phyloP scores from a whole-genome alignment of 192 early-diverging fungal species.

The Paraglomus brasilianum region DNA sequence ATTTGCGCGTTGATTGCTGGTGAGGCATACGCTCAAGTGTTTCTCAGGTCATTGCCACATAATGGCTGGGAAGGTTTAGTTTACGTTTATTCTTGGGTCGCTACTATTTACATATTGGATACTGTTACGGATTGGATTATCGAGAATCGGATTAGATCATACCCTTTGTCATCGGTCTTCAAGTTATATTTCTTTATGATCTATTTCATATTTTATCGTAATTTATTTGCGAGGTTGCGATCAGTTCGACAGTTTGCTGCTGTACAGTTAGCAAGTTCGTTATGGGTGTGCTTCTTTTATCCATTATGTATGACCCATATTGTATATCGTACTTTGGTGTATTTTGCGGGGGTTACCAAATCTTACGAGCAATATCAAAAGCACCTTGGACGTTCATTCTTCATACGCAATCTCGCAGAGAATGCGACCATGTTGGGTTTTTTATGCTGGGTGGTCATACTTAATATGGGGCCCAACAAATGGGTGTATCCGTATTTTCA shows the following conservation, averaged over 20 bases:
- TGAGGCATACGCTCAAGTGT: slow-evolving; percentile 66
- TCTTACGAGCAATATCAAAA: slow-evolving; percentile 67
- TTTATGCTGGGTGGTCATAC: slow-evolving; percentile 64
- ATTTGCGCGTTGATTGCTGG: slow-evolving; percentile 66
- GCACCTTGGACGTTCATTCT: slow-evolving; percentile 68
- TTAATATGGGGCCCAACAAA: slow-evolving; percentile 70
- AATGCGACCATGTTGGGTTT: slow-evolving; percentile 79
- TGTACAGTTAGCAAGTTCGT: slow-evolving; percentile 66
- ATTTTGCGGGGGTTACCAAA: slow-evolving; percentile 56
- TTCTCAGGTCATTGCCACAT: slow-evolving; percentile 56
- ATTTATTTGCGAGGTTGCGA: slow-evolving; percentile 70
- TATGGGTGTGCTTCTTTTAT: slow-evolving; percentile 76
- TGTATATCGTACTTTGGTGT: slow-evolving; percentile 51
- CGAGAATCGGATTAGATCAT: slow-evolving; percentile 58
- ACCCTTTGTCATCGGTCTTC: slow-evolving; percentile 68
- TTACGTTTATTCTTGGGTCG: slow-evolving; percentile 76
- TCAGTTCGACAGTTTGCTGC: slow-evolving; percentile 63
- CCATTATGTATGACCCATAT: slow-evolving; percentile 66
- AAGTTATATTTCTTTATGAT: slow-evolving; percentile 78
- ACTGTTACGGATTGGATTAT: slow-evolving; percentile 66
- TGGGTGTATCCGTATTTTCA: slow-evolving; percentile 68
- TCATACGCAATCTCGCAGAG: slow-evolving; percentile 72
- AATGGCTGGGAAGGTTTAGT: slow-evolving; percentile 58
- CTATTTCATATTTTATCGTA: slow-evolving; percentile 81
- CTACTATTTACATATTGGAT: slow-evolving; percentile 67